A percentile compares a stretch with the other conserved stretches of the same genome.
Conservation (phyloP, 805 yeast species). For the Scheffersomyces spartinae region DNA sequence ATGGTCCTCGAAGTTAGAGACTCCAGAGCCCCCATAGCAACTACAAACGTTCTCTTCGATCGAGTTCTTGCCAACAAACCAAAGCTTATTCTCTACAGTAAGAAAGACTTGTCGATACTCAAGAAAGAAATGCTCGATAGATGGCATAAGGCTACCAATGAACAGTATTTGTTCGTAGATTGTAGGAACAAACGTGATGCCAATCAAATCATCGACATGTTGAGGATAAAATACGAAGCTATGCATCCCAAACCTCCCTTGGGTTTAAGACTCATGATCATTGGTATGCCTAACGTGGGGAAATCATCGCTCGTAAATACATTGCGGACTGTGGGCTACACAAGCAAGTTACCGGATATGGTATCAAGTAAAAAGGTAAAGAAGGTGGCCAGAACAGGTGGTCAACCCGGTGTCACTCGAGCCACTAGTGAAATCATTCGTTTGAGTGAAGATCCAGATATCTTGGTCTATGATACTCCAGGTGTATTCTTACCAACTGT, state of each 20-base stretch:
- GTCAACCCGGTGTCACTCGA: conserved; percentile 83
- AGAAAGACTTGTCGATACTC: conserved; percentile 50
- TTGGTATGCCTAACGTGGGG: conserved; percentile 98
- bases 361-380: conserved; percentile 24
- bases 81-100: conserved; percentile 64
- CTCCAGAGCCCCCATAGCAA: conserved; percentile 77
- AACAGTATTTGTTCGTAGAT: conserved; percentile 40
- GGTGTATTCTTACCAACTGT: conserved; percentile 82
- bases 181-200: conserved; percentile 42
- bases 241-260: conserved; percentile 70
- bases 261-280: conserved; percentile 65
- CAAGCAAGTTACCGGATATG: conserved; percentile 9
- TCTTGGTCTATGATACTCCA: conserved; percentile 79
- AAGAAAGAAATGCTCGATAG: conserved; percentile 18
- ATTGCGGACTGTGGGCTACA: conserved; percentile 37
- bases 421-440: conserved; percentile 66
- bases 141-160: conserved; percentile 21
- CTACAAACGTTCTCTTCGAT: conserved; percentile 73
- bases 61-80: conserved; percentile 43
- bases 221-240: conserved; percentile 32
- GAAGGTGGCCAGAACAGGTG: conserved; percentile 78
- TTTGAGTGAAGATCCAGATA: conserved; percentile 46
- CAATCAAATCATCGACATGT: conserved; percentile 33
- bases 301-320: conserved; percentile 80
- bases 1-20: conserved; percentile 79